Percentiles rank a stretch among this genome's conserved stretches.
Evolutionary conservation across 495 filamentous ascomycete species (phyloP).

Genomic region (Trypethelium eluteriae): DNA sequence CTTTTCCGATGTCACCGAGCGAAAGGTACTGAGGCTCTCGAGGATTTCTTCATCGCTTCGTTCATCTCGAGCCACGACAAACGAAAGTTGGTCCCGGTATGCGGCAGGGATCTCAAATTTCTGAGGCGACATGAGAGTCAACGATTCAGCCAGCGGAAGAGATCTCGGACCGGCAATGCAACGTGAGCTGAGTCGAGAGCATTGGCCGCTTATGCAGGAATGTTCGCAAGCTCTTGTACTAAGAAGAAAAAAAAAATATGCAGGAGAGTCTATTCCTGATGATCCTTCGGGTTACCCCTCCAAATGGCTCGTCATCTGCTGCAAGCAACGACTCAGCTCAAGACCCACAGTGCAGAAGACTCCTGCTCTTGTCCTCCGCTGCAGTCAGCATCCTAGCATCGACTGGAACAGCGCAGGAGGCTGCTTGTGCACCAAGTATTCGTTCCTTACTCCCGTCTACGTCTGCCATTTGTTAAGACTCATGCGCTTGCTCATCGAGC

Average conservation of each 20-base stretch:
- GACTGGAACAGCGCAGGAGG: slow-evolving; percentile 6
- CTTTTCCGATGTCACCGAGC: slow-evolving; percentile 36
- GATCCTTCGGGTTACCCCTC: slow-evolving; percentile 3
- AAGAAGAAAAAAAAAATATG: slow-evolving; percentile 5
- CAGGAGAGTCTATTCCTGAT: slow-evolving; percentile 1
- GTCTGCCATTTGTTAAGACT: slow-evolving; percentile 2
- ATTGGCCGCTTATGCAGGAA: slow-evolving; percentile 8
- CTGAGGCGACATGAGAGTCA: slow-evolving; percentile 10
- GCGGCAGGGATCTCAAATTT: slow-evolving; percentile 9
- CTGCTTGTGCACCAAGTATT: slow-evolving; percentile 10
- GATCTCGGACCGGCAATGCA: slow-evolving; percentile 10
- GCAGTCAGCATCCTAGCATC: slow-evolving; percentile 9
- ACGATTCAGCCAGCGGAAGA: slow-evolving; percentile 7
- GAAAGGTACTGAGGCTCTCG: slow-evolving; percentile 15
- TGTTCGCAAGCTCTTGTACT: slow-evolving; percentile 10
- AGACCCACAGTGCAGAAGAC: slow-evolving; percentile 6
- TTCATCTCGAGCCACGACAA: slow-evolving; percentile 16
- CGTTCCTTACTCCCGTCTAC: slow-evolving; percentile 4
- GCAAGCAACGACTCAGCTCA: slow-evolving; percentile 9
- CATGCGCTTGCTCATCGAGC: neutral
- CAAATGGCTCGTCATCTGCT: slow-evolving; percentile 8
- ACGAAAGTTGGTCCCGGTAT: slow-evolving; percentile 11
- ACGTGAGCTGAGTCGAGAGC: slow-evolving; percentile 9
- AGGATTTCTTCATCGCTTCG: slow-evolving; percentile 25
- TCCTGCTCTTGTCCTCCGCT: slow-evolving; percentile 10